Conservation (phyloP, 2,329 filamentous ascomycete species). For the Ophiostoma pallidulum region DNA sequence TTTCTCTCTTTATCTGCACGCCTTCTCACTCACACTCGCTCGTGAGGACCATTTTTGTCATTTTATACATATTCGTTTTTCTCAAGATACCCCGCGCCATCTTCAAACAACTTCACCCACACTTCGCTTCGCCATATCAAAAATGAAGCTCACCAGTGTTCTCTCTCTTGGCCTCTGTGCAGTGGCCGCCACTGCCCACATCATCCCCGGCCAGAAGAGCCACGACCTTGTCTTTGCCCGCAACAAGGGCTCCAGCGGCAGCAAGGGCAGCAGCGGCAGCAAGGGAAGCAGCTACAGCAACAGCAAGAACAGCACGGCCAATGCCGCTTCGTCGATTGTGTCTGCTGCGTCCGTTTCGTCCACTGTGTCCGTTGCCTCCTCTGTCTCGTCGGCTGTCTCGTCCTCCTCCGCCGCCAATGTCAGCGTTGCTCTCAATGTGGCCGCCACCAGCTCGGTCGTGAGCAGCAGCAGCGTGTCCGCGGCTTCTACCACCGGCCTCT, state of each 20-base stretch:
- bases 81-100: too few species aligned
- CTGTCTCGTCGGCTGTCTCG: not conserved
- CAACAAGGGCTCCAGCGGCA: constrained; percentile 18
- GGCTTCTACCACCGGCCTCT: not conserved
- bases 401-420: not conserved
- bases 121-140: constrained; percentile 20
- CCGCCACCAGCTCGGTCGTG: not conserved
- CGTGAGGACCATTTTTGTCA: too few species aligned
- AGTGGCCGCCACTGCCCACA: constrained; percentile 33
- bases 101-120: not conserved
- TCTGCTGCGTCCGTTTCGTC: too few species aligned
- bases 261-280: constrained; percentile 3
- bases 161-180: constrained; percentile 36
- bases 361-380: too few species aligned
- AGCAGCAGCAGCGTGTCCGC: too few species aligned
- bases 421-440: not conserved
- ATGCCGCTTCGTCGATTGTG: not conserved
- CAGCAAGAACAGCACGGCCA: constrained; percentile 4
- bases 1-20: not conserved
- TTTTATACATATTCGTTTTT: too few species aligned
- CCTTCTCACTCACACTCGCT: too few species aligned
- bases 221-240: constrained; percentile 25
- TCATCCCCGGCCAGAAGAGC: constrained; percentile 25
- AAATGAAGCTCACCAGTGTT: constrained; percentile 37
- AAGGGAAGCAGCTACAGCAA: not conserved